Evolutionary conservation across 78 protist species (phyloP).

Genomic region (Speleostelium caveatum): DNA sequence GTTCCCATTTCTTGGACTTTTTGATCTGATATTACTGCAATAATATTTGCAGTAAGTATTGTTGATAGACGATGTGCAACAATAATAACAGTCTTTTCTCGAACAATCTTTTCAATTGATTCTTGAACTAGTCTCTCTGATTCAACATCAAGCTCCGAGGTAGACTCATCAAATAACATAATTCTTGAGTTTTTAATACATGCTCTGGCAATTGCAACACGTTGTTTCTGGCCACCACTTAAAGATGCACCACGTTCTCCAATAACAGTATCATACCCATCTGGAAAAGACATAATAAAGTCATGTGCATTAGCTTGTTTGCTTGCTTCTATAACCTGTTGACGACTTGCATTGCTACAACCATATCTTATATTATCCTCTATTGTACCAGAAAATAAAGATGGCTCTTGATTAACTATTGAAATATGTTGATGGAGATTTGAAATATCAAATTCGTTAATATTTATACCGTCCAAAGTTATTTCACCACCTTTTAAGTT

Average conservation of each 20-base stretch:
- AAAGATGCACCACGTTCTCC: constrained; percentile 92
- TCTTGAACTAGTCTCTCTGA: constrained; percentile 89
- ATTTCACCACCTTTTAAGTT: constrained; percentile 79
- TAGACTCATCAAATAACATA: constrained; percentile 96
- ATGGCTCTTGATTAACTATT: constrained; percentile 91
- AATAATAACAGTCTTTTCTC: constrained; percentile 82
- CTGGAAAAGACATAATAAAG: constrained; percentile 83
- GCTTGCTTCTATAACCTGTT: constrained; percentile 41
- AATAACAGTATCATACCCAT: constrained; percentile 87
- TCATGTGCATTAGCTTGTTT: constrained; percentile 93
- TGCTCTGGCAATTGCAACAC: constrained; percentile 88
- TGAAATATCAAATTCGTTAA: constrained; percentile 20
- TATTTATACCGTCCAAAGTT: constrained; percentile 83
- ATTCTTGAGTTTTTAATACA: constrained; percentile 87
- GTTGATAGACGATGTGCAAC: constrained; percentile 95
- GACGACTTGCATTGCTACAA: constrained; percentile 26
- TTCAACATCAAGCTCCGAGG: constrained; percentile 93
- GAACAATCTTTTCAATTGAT: constrained; percentile 71
- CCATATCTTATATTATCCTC: constrained; percentile 91
- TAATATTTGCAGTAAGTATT: constrained; percentile 83
- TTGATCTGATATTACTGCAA: constrained; percentile 78
- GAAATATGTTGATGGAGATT: constrained; percentile 79
- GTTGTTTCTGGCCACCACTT: constrained; percentile 91
- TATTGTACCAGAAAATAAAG: constrained; percentile 88
- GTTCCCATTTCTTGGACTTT: constrained; percentile 84